Evolutionary conservation across 768 basidiomycete species (phyloP).

Genomic region (Floccularia luteovirens): DNA sequence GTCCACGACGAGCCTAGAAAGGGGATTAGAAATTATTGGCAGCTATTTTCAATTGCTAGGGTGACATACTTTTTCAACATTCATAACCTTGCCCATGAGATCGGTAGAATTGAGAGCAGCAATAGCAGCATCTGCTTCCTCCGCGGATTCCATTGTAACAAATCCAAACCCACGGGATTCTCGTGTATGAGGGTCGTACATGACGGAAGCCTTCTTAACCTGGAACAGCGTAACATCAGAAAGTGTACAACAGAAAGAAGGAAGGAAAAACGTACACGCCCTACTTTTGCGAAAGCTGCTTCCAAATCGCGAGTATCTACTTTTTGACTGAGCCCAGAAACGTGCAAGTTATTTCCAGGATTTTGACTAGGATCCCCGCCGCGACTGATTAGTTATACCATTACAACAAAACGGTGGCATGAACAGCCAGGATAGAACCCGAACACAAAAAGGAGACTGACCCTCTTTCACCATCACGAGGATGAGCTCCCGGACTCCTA

Average conservation of each 20-base stretch:
- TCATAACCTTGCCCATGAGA: constrained; percentile 80
- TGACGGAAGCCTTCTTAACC: constrained; percentile 68
- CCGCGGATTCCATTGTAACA: constrained; percentile 60
- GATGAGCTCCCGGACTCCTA: constrained; percentile 57
- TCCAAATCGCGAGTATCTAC: constrained; percentile 84
- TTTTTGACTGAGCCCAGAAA: constrained; percentile 49
- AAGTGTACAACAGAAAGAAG: constrained; percentile 2
- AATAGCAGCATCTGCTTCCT: constrained; percentile 91
- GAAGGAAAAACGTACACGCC: constrained; percentile 22
- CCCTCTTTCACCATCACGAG: constrained; percentile 46
- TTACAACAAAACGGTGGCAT: constrained; percentile 7
- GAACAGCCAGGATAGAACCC: constrained; percentile 11
- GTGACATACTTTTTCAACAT: constrained; percentile 72
- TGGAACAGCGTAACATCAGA: constrained; percentile 17
- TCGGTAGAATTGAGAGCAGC: constrained; percentile 79
- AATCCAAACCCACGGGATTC: constrained; percentile 75
- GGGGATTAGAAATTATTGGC: neutral
- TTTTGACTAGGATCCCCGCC: constrained; percentile 48
- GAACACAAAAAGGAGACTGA: constrained; percentile 23
- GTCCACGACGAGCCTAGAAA: constrained; percentile 75
- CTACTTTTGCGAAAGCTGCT: constrained; percentile 81
- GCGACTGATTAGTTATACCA: constrained; percentile 17
- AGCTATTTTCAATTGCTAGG: neutral
- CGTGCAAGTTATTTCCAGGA: constrained; percentile 60
- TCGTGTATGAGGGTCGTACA: constrained; percentile 66